Evolutionary conservation across 1,284 basidiomycete species (phyloP).

Genomic region (Papiliotrema laurentii): DNA sequence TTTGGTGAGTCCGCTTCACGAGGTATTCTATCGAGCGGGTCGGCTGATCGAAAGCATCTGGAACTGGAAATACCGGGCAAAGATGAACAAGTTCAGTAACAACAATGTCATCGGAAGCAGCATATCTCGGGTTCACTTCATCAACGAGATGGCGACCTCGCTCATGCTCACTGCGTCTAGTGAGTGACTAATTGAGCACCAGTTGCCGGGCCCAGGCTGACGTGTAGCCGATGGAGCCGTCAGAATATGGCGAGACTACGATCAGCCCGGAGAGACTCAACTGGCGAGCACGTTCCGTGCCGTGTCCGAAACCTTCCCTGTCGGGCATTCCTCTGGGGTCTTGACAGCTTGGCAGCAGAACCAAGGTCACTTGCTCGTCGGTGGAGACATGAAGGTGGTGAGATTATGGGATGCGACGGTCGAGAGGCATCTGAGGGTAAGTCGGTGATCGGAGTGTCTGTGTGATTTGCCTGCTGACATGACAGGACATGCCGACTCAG

Average conservation of each 20-base stretch:
- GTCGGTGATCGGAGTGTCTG: slow-evolving; percentile 24
- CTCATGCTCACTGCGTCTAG: slow-evolving; percentile 84
- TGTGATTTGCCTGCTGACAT: slow-evolving; percentile 5
- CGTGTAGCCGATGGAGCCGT: slow-evolving; percentile 79
- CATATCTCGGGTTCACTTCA: slow-evolving; percentile 86
- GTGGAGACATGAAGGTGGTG: slow-evolving; percentile 85
- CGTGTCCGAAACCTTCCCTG: slow-evolving; percentile 68
- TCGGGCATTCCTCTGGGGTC: slow-evolving; percentile 65
- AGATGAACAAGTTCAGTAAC: slow-evolving; percentile 80
- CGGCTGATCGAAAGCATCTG: slow-evolving; percentile 61
- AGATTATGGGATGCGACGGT: slow-evolving; percentile 94
- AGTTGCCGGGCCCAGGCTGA: background rate
- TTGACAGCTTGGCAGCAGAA: slow-evolving; percentile 93
- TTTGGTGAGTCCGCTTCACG: slow-evolving; percentile 64
- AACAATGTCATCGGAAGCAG: slow-evolving; percentile 76
- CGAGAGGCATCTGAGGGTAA: slow-evolving; percentile 73
- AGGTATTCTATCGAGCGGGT: slow-evolving; percentile 8
- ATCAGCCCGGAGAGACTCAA: slow-evolving; percentile 55
- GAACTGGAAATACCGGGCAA: slow-evolving; percentile 83
- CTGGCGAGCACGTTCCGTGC: slow-evolving; percentile 93
- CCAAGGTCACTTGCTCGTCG: slow-evolving; percentile 76
- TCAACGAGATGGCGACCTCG: slow-evolving; percentile 93
- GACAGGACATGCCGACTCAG: slow-evolving; percentile 64
- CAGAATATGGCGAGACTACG: slow-evolving; percentile 86
- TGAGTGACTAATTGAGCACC: slow-evolving; percentile 43